A percentile compares a stretch with the other conserved stretches of the same genome.
These are phyloP conservation scores for Wallacemonas sp. DNA, from an alignment of 208 protist species.

Conservation along the genomic window DNA sequence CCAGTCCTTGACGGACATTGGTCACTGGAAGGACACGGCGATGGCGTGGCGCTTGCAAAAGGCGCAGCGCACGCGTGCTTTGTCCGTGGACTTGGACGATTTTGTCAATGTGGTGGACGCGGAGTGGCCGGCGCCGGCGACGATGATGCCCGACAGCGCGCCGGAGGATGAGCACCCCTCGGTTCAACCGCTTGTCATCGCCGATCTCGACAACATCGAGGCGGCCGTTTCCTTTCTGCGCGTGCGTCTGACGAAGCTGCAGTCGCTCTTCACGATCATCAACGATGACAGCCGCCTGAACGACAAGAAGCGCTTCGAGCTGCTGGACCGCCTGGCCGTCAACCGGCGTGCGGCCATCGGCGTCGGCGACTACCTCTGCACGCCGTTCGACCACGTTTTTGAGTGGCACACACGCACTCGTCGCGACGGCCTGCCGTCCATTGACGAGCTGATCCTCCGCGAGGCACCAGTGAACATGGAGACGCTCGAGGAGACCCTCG, in stretches of 20 bases:
- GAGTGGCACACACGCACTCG: not conserved
- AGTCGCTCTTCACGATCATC: constrained; percentile 14
- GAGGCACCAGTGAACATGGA: not conserved
- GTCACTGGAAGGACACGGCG: not conserved
- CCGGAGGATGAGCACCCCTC: not conserved
- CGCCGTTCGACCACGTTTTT: not conserved
- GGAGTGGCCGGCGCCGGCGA: too few species aligned
- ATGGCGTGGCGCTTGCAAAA: not conserved
- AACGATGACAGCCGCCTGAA: not conserved
- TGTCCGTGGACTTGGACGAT: not conserved
- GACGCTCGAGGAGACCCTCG: not conserved
- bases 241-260: constrained; percentile 11
- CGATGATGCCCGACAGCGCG: too few species aligned
- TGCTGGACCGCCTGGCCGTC: not conserved
- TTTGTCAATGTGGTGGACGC: too few species aligned
- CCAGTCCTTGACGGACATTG: not conserved
- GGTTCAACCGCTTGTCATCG: not conserved
- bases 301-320: not conserved
- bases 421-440: not conserved
- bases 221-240: constrained; percentile 7
- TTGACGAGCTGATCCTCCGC: constrained; percentile 3
- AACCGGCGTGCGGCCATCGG: not conserved
- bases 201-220: not conserved
- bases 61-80: not conserved
- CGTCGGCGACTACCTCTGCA: constrained; percentile 11